Conservation (phyloP, 23 red algal genomes). For the Cyanidium caldarium region DNA sequence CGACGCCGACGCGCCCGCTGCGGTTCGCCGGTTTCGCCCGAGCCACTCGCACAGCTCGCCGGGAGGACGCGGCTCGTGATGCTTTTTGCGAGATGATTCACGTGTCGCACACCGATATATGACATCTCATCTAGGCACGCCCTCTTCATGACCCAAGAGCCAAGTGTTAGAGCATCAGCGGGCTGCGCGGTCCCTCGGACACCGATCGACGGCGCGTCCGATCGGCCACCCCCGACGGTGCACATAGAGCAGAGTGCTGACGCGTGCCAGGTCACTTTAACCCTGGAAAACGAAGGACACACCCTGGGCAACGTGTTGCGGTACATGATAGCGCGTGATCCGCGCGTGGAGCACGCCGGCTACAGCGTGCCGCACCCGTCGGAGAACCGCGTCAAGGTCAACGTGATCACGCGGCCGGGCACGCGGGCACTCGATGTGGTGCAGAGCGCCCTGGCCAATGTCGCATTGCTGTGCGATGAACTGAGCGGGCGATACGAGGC, state of each 20-base stretch:
- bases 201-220: too few relatives aligned
- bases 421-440: background rate
- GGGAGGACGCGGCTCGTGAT: too few relatives aligned
- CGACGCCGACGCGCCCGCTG: too few relatives aligned
- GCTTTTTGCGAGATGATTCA: too few relatives aligned
- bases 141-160: too few relatives aligned
- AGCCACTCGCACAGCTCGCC: too few relatives aligned
- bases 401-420: slow-evolving; percentile 13
- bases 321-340: slow-evolving; percentile 57
- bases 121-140: too few relatives aligned
- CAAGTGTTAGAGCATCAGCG: too few relatives aligned
- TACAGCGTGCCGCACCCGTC: slow-evolving; percentile 96
- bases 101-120: too few relatives aligned
- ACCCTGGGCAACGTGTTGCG: slow-evolving; percentile 88
- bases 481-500: background rate
- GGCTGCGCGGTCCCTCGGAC: too few relatives aligned
- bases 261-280: slow-evolving; percentile 35
- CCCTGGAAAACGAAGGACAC: slow-evolving; percentile 65
- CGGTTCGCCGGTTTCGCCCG: too few relatives aligned
- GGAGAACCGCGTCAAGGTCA: slow-evolving; percentile 72
- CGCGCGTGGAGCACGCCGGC: slow-evolving; percentile 50
- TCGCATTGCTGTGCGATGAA: background rate
- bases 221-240: background rate
- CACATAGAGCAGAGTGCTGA: slow-evolving; percentile 7
- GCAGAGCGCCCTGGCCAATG: background rate